These are phyloP conservation scores for Colletotrichum lindemuthianum DNA, from an alignment of 2,329 filamentous ascomycete species.

Conservation along the genomic window DNA sequence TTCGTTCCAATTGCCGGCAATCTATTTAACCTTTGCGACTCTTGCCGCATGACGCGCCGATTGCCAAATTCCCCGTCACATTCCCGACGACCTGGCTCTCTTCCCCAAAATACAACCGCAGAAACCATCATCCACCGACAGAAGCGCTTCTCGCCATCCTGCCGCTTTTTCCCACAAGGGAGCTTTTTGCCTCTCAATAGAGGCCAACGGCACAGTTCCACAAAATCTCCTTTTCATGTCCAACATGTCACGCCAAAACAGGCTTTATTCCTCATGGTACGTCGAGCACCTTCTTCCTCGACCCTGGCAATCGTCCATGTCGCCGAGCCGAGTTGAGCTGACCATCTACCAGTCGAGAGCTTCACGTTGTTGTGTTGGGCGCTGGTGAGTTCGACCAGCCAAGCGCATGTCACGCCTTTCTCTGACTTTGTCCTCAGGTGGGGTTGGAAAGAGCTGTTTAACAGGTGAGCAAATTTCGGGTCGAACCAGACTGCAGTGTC, in stretches of 20 bases:
- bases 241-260: conserved; percentile 36
- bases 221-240: neutral
- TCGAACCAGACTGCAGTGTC: no score
- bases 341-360: conserved; percentile 70
- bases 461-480: conserved; percentile 69
- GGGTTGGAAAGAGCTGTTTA: conserved; percentile 91
- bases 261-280: conserved; percentile 37
- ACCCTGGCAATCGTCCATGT: neutral
- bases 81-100: neutral
- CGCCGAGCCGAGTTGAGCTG: neutral
- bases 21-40: conserved; percentile 24
- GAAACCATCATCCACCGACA: conserved; percentile 14
- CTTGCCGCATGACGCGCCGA: conserved; percentile 34
- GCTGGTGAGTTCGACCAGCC: conserved; percentile 66
- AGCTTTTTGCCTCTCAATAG: neutral
- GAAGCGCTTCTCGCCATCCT: neutral
- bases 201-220: neutral
- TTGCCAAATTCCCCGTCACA: neutral
- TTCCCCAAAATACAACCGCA: conserved; percentile 20
- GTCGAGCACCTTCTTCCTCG: neutral
- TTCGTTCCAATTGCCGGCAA: conserved; percentile 3
- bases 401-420: conserved; percentile 30
- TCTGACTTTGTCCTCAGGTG: conserved; percentile 55
- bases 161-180: neutral
- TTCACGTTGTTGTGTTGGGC: conserved; percentile 84